These are phyloP conservation scores for Gossypium schwendimanii DNA, from an alignment of 441 rosid species.

Conservation along the genomic window DNA sequence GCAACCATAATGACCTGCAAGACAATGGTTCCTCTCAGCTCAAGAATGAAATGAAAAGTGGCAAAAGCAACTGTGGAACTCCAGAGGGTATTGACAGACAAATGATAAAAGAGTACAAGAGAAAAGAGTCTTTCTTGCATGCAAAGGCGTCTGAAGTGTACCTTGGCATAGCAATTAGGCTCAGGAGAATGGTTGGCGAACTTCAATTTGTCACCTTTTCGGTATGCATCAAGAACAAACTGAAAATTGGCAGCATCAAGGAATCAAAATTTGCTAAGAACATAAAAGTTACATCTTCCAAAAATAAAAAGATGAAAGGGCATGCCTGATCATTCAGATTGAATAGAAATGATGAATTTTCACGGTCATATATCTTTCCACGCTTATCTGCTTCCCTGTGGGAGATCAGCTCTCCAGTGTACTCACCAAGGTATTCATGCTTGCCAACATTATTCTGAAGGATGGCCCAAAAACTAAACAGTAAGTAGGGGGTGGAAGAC, in stretches of 20 bases:
- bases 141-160: conserved; percentile 18
- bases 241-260: conserved; percentile 28
- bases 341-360: conserved; percentile 94
- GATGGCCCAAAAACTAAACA: conserved; percentile 17
- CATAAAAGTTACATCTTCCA: not conserved
- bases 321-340: conserved; percentile 94
- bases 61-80: not conserved
- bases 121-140: not conserved
- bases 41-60: not conserved
- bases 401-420: conserved; percentile 96
- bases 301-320: not conserved
- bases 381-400: conserved; percentile 98
- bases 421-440: conserved; percentile 95
- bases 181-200: conserved; percentile 96
- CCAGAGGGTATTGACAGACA: not conserved
- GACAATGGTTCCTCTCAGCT: not conserved
- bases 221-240: conserved; percentile 96
- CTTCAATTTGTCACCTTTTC: conserved; percentile 95
- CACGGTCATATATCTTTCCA: conserved; percentile 96
- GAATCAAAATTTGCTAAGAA: conserved; percentile 5
- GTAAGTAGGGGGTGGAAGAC: not conserved
- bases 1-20: conserved; percentile 96
- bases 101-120: not conserved
- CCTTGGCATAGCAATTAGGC: conserved; percentile 97
- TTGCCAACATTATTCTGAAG: conserved; percentile 86